Conservation (phyloP, 2,329 filamentous ascomycete genomes). For the Fusarium guadeloupense region DNA sequence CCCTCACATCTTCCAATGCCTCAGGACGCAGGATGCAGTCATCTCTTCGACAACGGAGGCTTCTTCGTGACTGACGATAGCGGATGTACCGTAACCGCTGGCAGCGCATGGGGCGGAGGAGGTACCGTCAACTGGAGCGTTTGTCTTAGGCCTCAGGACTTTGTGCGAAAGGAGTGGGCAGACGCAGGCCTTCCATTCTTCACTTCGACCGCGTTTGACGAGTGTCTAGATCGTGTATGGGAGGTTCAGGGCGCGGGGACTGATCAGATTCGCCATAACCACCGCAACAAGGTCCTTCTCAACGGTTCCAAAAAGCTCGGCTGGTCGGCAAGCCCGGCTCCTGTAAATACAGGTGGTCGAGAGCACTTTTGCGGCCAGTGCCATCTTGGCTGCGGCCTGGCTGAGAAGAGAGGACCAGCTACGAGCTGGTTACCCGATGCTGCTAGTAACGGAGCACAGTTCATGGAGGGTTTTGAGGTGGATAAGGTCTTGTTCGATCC, state of each 20-base stretch:
- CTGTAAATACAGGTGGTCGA: conserved; percentile 80
- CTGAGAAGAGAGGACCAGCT: conserved; percentile 80
- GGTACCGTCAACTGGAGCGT: conserved; percentile 89
- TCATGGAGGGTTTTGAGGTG: conserved; percentile 83
- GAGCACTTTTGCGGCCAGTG: conserved; percentile 79
- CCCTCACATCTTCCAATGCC: conserved; percentile 79
- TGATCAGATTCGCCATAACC: conserved; percentile 75
- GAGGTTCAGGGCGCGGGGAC: conserved; percentile 78
- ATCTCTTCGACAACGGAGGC: conserved; percentile 77
- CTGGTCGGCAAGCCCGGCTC: conserved; percentile 73
- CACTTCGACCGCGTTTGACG: conserved; percentile 76
- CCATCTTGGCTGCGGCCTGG: conserved; percentile 68
- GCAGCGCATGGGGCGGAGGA: conserved; percentile 83
- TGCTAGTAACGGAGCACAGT: conserved; percentile 77
- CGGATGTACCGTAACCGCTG: conserved; percentile 70
- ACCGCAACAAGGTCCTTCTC: conserved; percentile 74
- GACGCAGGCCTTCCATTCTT: conserved; percentile 76
- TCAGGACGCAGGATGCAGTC: conserved; percentile 64
- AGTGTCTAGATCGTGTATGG: conserved; percentile 82
- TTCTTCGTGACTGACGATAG: conserved; percentile 64
- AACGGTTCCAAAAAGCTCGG: conserved; percentile 79
- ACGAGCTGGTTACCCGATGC: conserved; percentile 84
- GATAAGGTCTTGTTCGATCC: conserved; percentile 75
- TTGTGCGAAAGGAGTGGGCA: conserved; percentile 85
- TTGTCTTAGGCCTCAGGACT: conserved; percentile 72